Evolutionary conservation across 1,139 yeast genomes (phyloP).

Genomic region (Pichia sp.): DNA sequence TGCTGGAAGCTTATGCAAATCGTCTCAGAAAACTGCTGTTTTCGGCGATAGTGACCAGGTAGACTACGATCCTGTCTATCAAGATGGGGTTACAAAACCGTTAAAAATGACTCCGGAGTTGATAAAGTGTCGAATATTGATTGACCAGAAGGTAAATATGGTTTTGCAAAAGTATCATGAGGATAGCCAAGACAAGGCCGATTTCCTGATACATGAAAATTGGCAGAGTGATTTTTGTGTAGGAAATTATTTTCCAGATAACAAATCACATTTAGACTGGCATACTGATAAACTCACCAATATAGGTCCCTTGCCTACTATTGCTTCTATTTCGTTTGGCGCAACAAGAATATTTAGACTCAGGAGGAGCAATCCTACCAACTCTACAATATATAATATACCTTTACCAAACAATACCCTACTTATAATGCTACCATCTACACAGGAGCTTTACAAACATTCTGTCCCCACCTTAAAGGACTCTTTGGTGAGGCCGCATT

Average conservation of each 20-base stretch:
- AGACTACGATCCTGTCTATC: conserved; percentile 12
- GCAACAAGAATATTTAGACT: conserved; percentile 62
- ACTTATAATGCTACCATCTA: conserved; percentile 68
- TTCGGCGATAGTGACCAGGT: conserved; percentile 33
- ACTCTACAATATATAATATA: conserved; percentile 40
- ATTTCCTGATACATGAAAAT: conserved; percentile 26
- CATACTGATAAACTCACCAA: conserved; percentile 70
- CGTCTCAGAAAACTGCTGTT: conserved; percentile 47
- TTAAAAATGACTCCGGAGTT: conserved; percentile 32
- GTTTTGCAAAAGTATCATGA: conserved; percentile 23
- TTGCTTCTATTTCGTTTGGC: conserved; percentile 65
- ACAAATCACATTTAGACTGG: conserved; percentile 55
- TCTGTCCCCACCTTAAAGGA: conserved; percentile 42
- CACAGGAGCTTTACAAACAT: conserved; percentile 70
- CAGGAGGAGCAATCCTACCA: conserved; percentile 35
- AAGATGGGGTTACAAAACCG: neutral
- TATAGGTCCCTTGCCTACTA: conserved; percentile 64
- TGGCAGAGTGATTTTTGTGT: conserved; percentile 56
- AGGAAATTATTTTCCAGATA: conserved; percentile 50
- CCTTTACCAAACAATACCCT: conserved; percentile 63
- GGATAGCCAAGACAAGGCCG: conserved; percentile 32
- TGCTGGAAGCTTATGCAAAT: conserved; percentile 54
- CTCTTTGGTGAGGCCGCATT: conserved; percentile 35
- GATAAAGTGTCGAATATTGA: conserved; percentile 23
- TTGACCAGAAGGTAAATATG: conserved; percentile 22